Evolutionary conservation across 805 yeast species (phyloP), one percentile per base, ranked within the genome.

Genomic region (Monosporozyma unispora): DNA sequence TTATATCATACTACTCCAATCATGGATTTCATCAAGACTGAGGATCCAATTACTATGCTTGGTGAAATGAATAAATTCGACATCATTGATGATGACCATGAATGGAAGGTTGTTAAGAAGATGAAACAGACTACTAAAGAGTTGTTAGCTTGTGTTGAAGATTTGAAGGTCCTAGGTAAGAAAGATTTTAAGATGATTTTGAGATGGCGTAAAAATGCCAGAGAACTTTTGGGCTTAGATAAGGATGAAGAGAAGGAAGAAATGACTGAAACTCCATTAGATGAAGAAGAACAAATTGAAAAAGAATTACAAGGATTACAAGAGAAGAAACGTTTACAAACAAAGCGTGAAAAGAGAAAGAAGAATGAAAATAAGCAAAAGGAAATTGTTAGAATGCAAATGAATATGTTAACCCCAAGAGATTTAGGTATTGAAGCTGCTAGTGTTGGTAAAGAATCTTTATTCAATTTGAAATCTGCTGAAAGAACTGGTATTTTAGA

Each of bases 401-500:
- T 93, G 91, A 87, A 87, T 67, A 90, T 93, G 96, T 73, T 86
- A 51, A 87, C 96, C 5, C 96, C 95, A 61, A 79, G 77, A 71
- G 95, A 89, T 61, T 81, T 93, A 54, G 97, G 98, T 77, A 74
- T 87, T 48, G 99, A 93, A 64, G 96, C 96, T 16, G 91, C 87
- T 16, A 77, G 78, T 48, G 73, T 80, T 52, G 96, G 93, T 35
- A 75, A 84, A 49, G 90, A 85, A 51, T 77, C 90, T 1, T 71
- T 88, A 51, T 93, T 93, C 72, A 87, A 83, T 61, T 74, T 93
- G 64, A 84, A 81, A 60, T 70, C 78, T n/a, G 96, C 96, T 3
- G 87, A 87, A 66, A 85, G 84, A 67, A 82, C 96, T 2, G 98
- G 97, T 43, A 79, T 84, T 54, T 68, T 88, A 49, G 78, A 79